Base-by-base conservation (phyloP, 1,284 basidiomycete genomes). In the Bondarzewia mesenterica region DNA sequence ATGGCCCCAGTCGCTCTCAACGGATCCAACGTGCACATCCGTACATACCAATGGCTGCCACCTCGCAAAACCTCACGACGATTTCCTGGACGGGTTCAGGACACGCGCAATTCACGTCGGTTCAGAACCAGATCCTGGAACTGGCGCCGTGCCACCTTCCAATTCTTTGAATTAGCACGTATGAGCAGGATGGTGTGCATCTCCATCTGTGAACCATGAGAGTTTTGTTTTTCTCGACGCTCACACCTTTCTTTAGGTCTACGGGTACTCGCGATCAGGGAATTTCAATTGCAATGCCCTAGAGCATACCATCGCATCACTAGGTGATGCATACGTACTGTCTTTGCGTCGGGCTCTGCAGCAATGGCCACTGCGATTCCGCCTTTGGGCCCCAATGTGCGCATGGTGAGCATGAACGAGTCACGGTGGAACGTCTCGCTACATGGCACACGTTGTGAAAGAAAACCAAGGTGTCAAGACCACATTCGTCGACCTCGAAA, bases 101-200 rank as follows among this genome's bases (percentile, higher is more conserved):
- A 96, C 93, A 0, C 79, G 86, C 22, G 85, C 91, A 0, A 84
- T 98, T 54, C 94, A 97, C 61, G 82, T 91, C 22, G 94, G 92
- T 14, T 89, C 88, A 15, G 85, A 91, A 48, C 76, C 91, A 0
- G 78, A 81, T 58, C 58, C 72, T 1, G 69, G 77, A 57, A 95
- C 93, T 0, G 89, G 89, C 29, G 93, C 93, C 0, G 93, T 99
- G 35, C 93, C 96, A 44, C 89, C 92, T 0, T 61, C 87, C 20
- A 88, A 98, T 59, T 89, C 88, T n/a, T 76, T 97, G 41, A 87
- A 86, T n/a, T 58, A 96, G 94, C 10, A 98, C 94, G 0, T 99
- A 88, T 73, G 85, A 84, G 63, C 95, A 97, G 64, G 67, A 84
- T 18, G 74, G 89, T 86, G 44, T 32, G 74, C 53, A 23, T n/a